phyloP scores from a whole-genome alignment of 805 yeast species.

The Ogataea polymorpha region DNA sequence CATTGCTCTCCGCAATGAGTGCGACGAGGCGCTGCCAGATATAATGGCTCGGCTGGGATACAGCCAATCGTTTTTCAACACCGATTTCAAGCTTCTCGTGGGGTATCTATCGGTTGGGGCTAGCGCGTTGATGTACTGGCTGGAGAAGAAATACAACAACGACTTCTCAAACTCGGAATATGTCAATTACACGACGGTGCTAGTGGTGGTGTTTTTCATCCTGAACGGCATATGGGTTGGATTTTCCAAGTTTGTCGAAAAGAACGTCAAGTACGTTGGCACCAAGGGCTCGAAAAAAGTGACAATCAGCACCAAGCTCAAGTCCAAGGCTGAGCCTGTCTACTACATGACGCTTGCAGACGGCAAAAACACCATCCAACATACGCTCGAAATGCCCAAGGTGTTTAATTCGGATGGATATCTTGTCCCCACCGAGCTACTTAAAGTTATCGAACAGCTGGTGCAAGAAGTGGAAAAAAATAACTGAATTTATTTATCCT shows the following conservation, averaged over 20 bases:
- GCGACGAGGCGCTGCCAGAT: slow-evolving; percentile 46
- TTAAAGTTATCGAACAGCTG: slow-evolving; percentile 24
- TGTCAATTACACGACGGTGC: slow-evolving; percentile 33
- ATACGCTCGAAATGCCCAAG: slow-evolving; percentile 36
- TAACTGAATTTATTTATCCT: slow-evolving; percentile 1
- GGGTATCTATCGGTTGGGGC: slow-evolving; percentile 46
- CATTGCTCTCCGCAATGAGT: slow-evolving; percentile 43
- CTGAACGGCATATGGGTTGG: slow-evolving; percentile 36
- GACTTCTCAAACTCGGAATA: slow-evolving; percentile 39
- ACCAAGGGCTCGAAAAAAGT: slow-evolving; percentile 35
- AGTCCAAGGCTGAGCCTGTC: slow-evolving; percentile 41
- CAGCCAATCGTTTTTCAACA: slow-evolving; percentile 42
- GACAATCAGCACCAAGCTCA: slow-evolving; percentile 36
- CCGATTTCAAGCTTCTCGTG: slow-evolving; percentile 46
- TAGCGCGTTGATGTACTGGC: slow-evolving; percentile 44
- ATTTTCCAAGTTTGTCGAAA: slow-evolving; percentile 35
- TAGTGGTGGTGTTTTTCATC: slow-evolving; percentile 38
- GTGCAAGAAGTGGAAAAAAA: slow-evolving; percentile 21
- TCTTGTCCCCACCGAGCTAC: slow-evolving; percentile 36
- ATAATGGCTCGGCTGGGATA: slow-evolving; percentile 44
- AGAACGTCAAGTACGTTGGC: slow-evolving; percentile 48
- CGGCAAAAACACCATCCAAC: slow-evolving; percentile 21
- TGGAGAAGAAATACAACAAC: slow-evolving; percentile 45
- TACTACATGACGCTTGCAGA: slow-evolving; percentile 37
- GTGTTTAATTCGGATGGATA: slow-evolving; percentile 48